Conservation (phyloP, 2,329 filamentous ascomycete species). For the Fusarium napiforme region DNA sequence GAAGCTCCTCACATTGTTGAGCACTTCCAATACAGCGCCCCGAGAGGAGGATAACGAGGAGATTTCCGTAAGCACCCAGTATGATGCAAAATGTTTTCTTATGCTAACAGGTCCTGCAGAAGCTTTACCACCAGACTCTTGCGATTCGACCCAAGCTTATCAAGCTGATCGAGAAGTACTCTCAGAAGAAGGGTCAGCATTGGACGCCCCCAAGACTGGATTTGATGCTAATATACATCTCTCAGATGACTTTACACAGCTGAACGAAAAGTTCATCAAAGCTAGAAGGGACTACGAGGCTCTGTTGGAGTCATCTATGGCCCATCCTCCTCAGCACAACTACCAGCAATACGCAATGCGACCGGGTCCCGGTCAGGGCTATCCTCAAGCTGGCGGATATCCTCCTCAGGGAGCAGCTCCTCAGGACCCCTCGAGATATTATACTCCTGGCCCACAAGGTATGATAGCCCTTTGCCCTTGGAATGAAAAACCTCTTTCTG, state of each 20-base stretch:
- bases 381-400: constrained; percentile 53
- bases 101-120: constrained; percentile 57
- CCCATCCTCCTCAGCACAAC: constrained; percentile 83
- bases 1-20: constrained; percentile 85
- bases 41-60: constrained; percentile 96
- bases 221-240: not conserved
- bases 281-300: constrained; percentile 95
- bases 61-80: constrained; percentile 73
- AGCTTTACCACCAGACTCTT: constrained; percentile 90
- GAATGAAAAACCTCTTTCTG: not conserved
- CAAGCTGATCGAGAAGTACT: constrained; percentile 98
- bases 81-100: not conserved
- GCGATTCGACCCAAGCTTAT: constrained; percentile 97
- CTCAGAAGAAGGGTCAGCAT: constrained; percentile 83
- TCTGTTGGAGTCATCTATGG: constrained; percentile 95
- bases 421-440: constrained; percentile 75
- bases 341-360: constrained; percentile 76
- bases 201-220: not conserved
- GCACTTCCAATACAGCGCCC: constrained; percentile 82
- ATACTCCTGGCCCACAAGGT: constrained; percentile 66
- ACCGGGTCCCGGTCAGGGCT: constrained; percentile 61
- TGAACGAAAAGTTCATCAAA: constrained; percentile 99
- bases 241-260: constrained; percentile 87
- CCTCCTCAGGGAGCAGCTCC: constrained; percentile 56
- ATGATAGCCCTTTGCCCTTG: constrained; percentile 3